Base-by-base conservation (phyloP, 495 filamentous ascomycete species). In the Endocarpon pusillum region DNA sequence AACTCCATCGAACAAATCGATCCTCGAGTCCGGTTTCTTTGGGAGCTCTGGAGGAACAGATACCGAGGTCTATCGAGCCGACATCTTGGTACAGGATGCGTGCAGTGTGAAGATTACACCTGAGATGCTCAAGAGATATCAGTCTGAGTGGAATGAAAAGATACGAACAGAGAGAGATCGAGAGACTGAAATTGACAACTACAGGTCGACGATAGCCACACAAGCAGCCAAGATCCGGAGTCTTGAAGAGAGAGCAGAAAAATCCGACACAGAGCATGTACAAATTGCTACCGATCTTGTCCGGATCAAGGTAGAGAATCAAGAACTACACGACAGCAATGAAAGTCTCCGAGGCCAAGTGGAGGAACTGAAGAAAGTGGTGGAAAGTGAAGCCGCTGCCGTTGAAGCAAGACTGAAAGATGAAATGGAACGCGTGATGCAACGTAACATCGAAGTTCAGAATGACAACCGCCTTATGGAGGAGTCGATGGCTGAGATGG, bases 21-120 rank as follows among this genome's bases (percentile, higher is more conserved):
- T 96, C 25, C 71, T 94, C 19, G 89, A 99, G 52, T 89, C 82
- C 29, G 89, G 89, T 20, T 99, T 99, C 64, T 99, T 99, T 47
- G 89, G 89, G 26, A 86, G 78, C 54, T 80, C 81, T 15, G 83
- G 75, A 15, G 81, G 76, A 42, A 69, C 79, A 9, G 89, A 99
- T 47, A 94, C 93, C 53, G 89, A 94, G 43, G 65, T 96, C 8
- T 99, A 99, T 51, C 75, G 85, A 16, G 87, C 91, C 9, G 91
- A 99, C 49, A 67, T 83, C 41, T 63, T 99, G 40, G 82, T 99
- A 3, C 81, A 81, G 36, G 89, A 99, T 53, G 89, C 89, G 11
- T 94, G 85, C 48, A 73, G 76, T n/a, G 67, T 94, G 12, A 79
- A 79, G 36, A 75, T 99, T 42, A 80, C 80, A 0, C 69, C 75